Evolutionary conservation across 305 asterid species (phyloP), one percentile per base, ranked within the genome.

Genomic region (Fraxinus greggii): DNA sequence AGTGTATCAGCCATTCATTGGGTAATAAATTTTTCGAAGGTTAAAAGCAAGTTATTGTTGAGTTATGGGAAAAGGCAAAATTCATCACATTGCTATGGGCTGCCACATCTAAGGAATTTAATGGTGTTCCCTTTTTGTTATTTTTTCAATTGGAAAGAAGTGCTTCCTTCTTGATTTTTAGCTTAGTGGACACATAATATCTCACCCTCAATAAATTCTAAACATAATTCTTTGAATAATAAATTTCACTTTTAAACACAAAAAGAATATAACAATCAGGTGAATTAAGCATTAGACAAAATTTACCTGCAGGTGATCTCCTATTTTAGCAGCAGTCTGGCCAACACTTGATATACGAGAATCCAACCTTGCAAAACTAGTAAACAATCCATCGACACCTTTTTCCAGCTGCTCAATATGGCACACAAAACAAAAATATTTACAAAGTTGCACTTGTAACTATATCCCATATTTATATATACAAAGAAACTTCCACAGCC

Each of bases 251-350:
- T 23, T 23, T 63, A 7, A 63, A 21, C 72, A 63, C 23, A 40
- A 21, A 12, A 56, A 40, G 81, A 40, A 36, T 72, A 31, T 70
- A 76, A 79, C 24, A 61, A 38, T 73, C 74, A 31, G 78, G 54
- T 63, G 59, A 45, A 56, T 78, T 26, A 69, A 56, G 63, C 45
- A 76, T 72, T 33, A 72, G 42, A 59, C 33, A 78, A 76, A 61
- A 38, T 78, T 86, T 86, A 96, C 99, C 97, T 94, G 98, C 81
- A 96, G 89, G 89, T 93, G 99, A 88, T 96, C 99, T 35, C 98
- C 99, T 33, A 96, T 96, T 92, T 96, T 96, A 75, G 99, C 98
- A 79, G 99, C 98, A 79, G 99, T 97, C 90, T 97, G 99, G 48
- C 99, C 99, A 87, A 96, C 98, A 85, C 98, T 94, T 63, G 98